Base-by-base conservation (phyloP, 208 protist genomes). In the Angomonas desouzai region DNA sequence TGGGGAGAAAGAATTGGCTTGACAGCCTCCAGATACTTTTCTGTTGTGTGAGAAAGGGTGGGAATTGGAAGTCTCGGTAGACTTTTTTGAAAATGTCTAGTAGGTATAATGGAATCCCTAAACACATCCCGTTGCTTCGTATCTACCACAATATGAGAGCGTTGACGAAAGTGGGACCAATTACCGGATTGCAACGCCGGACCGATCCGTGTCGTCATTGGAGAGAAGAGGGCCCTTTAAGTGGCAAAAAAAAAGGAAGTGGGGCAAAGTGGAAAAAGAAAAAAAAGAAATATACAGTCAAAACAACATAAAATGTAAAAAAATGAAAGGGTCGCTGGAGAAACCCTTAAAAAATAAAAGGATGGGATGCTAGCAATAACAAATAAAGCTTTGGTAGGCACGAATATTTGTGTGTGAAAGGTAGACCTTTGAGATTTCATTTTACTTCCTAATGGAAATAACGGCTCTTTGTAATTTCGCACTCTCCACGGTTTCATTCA, bases 31-130 rank as follows among this genome's bases (percentile, higher is more conserved):
- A 91, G 49, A 66, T 89, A 94, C 4, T 65, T 66, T 9, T 76
- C 48, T 45, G 79, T 57, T 11, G 87, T 92, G 29, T 62, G 74
- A 6, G 40, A 25, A 11, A 96, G 76, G 18, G 74, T 58, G 3
- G 91, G 91, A 11, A 96, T 63, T 10, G 83, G 85, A 22, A 94
- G 76, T 38, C 82, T 76, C 28, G 88, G 86, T 13, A 96, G 74
- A 49, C 82, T 85, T n/a, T 74, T 66, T 70, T 96, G 91, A 25
- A 92, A 87, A 55, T 94, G 86, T 0, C 81, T 67, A 3, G 91
- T 96, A 0, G 91, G 83, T 11, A 83, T 62, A 11, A 73, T 57
- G 0, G 72, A 83, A 0, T 66, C 66, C 7, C 25, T 13, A 51
- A 51, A 51, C 6, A 51, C 9, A 23, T 16, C 56, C 23, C 72